Evolutionary conservation across 1,284 basidiomycete species (phyloP).

Genomic region (Ceratobasidium sp.): DNA sequence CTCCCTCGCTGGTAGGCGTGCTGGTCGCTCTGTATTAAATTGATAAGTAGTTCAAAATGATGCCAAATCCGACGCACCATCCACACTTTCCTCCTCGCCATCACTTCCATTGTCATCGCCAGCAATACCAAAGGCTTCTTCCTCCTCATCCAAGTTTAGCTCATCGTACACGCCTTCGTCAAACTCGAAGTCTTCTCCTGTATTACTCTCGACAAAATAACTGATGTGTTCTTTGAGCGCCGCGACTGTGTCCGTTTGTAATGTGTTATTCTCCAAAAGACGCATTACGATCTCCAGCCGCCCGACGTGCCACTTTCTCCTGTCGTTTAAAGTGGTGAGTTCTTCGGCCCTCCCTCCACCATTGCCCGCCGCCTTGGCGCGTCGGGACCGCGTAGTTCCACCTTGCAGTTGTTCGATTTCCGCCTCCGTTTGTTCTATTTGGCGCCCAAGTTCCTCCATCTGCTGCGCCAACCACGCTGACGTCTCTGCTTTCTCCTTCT

Average conservation of each 20-base stretch:
- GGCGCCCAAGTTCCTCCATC: constrained; percentile 91
- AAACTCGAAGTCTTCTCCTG: constrained; percentile 96
- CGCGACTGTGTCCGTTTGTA: constrained; percentile 80
- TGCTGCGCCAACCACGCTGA: constrained; percentile 83
- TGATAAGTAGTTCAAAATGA: not conserved
- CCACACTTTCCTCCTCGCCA: constrained; percentile 65
- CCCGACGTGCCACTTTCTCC: constrained; percentile 93
- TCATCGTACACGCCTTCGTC: constrained; percentile 99
- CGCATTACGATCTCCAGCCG: constrained; percentile 93
- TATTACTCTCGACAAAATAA: constrained; percentile 97
- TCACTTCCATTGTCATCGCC: constrained; percentile 75
- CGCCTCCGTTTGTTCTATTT: constrained; percentile 93
- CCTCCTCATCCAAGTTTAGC: constrained; percentile 91
- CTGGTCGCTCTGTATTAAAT: constrained; percentile 59
- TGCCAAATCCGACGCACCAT: constrained; percentile 57
- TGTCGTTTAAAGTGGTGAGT: constrained; percentile 89
- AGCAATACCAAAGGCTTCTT: constrained; percentile 84
- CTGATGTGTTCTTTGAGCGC: constrained; percentile 91
- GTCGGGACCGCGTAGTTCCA: constrained; percentile 47
- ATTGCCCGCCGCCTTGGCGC: constrained; percentile 79
- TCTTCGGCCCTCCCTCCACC: constrained; percentile 75
- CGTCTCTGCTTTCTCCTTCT: constrained; percentile 93
- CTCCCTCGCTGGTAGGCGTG: constrained; percentile 70
- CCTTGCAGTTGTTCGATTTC: constrained; percentile 91
- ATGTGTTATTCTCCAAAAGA: constrained; percentile 90